Conservation (phyloP, 2,329 filamentous ascomycete genomes). For the Plectosphaerella plurivora region DNA sequence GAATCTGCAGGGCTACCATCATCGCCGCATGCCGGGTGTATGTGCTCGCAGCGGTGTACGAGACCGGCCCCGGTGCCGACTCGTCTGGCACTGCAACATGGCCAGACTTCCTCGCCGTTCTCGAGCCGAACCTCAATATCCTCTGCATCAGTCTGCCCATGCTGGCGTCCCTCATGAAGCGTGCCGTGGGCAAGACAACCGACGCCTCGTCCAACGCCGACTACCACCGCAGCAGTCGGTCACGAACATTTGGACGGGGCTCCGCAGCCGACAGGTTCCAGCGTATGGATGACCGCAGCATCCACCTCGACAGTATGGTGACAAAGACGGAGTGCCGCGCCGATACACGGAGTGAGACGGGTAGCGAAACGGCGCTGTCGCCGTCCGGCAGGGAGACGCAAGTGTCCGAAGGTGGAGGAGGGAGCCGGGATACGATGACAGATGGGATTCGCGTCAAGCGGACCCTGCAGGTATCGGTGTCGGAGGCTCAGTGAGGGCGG, state of each 20-base stretch:
- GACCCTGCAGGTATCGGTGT: not conserved
- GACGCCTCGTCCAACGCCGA: not conserved
- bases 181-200: not conserved
- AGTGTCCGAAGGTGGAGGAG: not conserved
- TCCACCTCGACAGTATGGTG: not conserved
- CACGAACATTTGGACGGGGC: not conserved
- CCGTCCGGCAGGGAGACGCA: not conserved
- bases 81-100: conserved; percentile 16
- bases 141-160: conserved; percentile 16
- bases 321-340: not conserved
- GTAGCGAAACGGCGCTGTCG: not conserved
- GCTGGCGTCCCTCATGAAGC: conserved; percentile 4
- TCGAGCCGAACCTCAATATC: conserved; percentile 15
- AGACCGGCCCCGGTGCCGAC: conserved; percentile 7
- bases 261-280: not conserved
- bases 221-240: not conserved
- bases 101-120: conserved; percentile 16
- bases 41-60: conserved; percentile 15
- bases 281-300: not conserved
- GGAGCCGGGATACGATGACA: not conserved
- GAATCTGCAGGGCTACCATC: conserved; percentile 12
- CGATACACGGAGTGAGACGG: not conserved
- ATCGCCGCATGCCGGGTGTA: conserved; percentile 16
- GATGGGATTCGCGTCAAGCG: not conserved
- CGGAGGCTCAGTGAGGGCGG: not conserved